A percentile compares a stretch with the other conserved stretches of the same genome.
Conservation (phyloP, 192 early-diverging fungal species). For the Coemansia biformis region DNA sequence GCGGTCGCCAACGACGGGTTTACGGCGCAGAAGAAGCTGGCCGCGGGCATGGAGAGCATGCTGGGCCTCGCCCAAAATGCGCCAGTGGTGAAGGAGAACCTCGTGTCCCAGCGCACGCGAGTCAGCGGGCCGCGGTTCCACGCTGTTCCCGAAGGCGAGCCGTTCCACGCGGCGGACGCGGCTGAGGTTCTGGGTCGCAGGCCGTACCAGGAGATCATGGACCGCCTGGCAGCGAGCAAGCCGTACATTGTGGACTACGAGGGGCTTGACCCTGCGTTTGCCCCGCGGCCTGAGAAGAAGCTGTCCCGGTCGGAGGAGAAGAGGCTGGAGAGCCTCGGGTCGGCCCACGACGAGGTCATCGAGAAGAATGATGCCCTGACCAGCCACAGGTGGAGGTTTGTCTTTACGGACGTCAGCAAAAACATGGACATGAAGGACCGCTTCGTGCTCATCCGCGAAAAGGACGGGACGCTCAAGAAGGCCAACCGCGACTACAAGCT, state of each 20-base stretch:
- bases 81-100: conserved; percentile 44
- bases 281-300: conserved; percentile 23
- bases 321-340: conserved; percentile 22
- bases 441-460: conserved; percentile 55
- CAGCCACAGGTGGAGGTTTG: conserved; percentile 54
- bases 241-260: conserved; percentile 40
- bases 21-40: conserved; percentile 62
- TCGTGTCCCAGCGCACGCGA: conserved; percentile 54
- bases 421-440: conserved; percentile 48
- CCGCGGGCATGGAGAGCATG: conserved; percentile 78
- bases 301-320: conserved; percentile 12
- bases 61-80: conserved; percentile 51
- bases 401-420: conserved; percentile 55
- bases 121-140: conserved; percentile 73
- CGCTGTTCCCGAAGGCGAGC: conserved; percentile 72
- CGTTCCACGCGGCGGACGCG: conserved; percentile 72
- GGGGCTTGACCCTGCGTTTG: conserved; percentile 36
- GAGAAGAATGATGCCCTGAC: conserved; percentile 30
- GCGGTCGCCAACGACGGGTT: conserved; percentile 56
- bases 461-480: conserved; percentile 54
- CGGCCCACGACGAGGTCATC: conserved; percentile 24
- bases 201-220: conserved; percentile 48
- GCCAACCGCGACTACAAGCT: conserved; percentile 48
- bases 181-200: conserved; percentile 71
- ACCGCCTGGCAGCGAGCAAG: conserved; percentile 42